Percentiles rank a stretch among this genome's conserved stretches.
phyloP scores from a whole-genome alignment of 805 yeast genomes.

The Debaryomyces prosopidis region DNA sequence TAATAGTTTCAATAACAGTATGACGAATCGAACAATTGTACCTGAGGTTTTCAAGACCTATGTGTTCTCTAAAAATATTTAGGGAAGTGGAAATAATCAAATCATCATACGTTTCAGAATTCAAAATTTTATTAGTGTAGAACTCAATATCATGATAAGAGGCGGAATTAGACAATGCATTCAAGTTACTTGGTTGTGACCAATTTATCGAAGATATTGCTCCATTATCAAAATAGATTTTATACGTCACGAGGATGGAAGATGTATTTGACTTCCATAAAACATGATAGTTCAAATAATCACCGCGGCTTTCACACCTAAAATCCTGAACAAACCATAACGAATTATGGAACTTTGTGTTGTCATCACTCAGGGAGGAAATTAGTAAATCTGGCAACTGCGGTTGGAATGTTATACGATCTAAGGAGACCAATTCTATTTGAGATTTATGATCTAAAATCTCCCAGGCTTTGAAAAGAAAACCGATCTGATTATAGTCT shows the following conservation, averaged over 20 bases:
- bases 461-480: slow-evolving; percentile 25
- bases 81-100: slow-evolving; percentile 53
- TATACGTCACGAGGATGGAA: slow-evolving; percentile 40
- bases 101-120: slow-evolving; percentile 49
- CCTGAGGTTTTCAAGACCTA: slow-evolving; percentile 6
- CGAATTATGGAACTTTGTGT: slow-evolving; percentile 18
- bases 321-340: slow-evolving; percentile 52
- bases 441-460: slow-evolving; percentile 7
- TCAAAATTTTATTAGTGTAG: slow-evolving; percentile 48
- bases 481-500: slow-evolving; percentile 15
- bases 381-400: slow-evolving; percentile 8
- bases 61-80: slow-evolving; percentile 48
- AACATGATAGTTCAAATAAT: slow-evolving; percentile 26
- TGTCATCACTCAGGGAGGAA: background rate
- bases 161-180: slow-evolving; percentile 17
- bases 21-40: slow-evolving; percentile 21
- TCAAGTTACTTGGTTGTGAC: slow-evolving; percentile 14
- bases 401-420: slow-evolving; percentile 19
- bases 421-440: slow-evolving; percentile 10
- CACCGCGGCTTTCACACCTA: slow-evolving; percentile 1
- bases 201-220: slow-evolving; percentile 10
- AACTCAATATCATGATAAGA: slow-evolving; percentile 33
- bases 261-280: slow-evolving; percentile 68
- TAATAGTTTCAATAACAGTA: slow-evolving; percentile 26
- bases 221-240: slow-evolving; percentile 14